phyloP scores from a whole-genome alignment of 2,329 filamentous ascomycete genomes.

The Penicillium sp. region DNA sequence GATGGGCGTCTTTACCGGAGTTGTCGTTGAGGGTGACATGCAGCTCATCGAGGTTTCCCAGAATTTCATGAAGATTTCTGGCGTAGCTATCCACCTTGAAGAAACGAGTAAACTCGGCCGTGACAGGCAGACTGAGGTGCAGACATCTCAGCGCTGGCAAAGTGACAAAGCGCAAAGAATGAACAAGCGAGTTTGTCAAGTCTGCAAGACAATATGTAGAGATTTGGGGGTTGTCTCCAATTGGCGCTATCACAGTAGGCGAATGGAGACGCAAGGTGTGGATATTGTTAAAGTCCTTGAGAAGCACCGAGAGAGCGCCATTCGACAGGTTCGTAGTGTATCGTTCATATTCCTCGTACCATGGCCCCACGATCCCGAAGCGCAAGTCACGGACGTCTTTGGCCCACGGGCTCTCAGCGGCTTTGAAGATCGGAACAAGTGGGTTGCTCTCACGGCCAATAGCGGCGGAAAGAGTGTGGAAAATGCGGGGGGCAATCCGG shows the following conservation, averaged over 20 bases:
- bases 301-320: background rate
- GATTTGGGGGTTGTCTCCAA: background rate
- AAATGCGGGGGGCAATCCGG: background rate
- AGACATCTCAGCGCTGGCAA: background rate
- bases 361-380: background rate
- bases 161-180: background rate
- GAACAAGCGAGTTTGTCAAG: background rate
- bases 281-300: background rate
- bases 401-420: background rate
- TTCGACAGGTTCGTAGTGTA: background rate
- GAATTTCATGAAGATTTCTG: background rate
- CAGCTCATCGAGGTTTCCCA: background rate
- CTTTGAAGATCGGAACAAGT: background rate
- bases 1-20: background rate
- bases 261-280: background rate
- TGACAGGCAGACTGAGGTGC: background rate
- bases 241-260: background rate
- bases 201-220: background rate
- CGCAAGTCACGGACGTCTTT: background rate
- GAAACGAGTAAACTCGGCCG: slow-evolving; percentile 1
- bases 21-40: slow-evolving; percentile 1
- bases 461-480: background rate
- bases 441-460: background rate
- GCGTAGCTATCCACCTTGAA: background rate
- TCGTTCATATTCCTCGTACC: background rate